phyloP scores from a whole-genome alignment of 106 monocot genomes.

The Allium cepa region DNA sequence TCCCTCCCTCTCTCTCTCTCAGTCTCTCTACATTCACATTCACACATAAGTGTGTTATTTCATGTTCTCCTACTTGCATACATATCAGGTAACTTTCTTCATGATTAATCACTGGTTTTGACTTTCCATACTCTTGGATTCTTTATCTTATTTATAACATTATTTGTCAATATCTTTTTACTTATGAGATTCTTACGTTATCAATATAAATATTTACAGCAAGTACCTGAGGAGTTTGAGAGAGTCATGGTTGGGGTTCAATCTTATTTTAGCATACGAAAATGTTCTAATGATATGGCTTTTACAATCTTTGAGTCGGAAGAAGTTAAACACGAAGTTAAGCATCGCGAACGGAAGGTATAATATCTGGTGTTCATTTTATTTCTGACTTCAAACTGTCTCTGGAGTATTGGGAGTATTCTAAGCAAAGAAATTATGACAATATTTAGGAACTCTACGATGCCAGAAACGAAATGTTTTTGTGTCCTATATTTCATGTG shows the following conservation, averaged over 20 bases:
- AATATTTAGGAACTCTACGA: neutral
- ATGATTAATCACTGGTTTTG: too few species aligned
- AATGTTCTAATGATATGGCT: constrained; percentile 31
- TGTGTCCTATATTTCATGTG: neutral
- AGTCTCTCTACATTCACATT: too few species aligned
- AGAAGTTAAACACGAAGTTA: constrained; percentile 38
- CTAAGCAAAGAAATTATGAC: too few species aligned
- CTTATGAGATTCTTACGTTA: neutral
- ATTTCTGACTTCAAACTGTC: too few species aligned
- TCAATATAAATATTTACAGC: constrained; percentile 37
- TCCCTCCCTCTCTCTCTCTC: too few species aligned
- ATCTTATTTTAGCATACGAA: constrained; percentile 83
- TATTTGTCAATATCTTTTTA: too few species aligned
- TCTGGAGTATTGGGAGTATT: too few species aligned
- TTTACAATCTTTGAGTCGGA: constrained; percentile 49
- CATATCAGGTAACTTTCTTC: too few species aligned
- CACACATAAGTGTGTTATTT: too few species aligned
- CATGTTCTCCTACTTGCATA: too few species aligned
- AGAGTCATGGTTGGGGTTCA: constrained; percentile 77
- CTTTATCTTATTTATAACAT: too few species aligned
- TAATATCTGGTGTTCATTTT: neutral
- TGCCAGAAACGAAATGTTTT: neutral
- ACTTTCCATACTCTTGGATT: too few species aligned
- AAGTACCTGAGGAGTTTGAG: constrained; percentile 90
- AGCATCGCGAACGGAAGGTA: constrained; percentile 54